Evolutionary conservation across 768 basidiomycete genomes (phyloP).

Genomic region (Leccinellum luteum): DNA sequence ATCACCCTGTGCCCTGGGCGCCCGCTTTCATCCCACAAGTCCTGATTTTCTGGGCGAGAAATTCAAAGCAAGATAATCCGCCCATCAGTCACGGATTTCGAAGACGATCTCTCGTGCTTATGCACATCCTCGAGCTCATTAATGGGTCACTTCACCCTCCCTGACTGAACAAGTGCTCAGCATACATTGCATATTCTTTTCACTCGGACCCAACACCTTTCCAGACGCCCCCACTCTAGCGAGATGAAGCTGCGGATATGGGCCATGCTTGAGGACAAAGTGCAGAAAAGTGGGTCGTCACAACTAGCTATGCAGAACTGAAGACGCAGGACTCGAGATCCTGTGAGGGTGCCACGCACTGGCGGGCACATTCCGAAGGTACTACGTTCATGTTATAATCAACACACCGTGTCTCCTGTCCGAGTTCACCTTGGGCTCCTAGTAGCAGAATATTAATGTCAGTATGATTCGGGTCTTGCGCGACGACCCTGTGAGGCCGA

Average conservation of each 20-base stretch:
- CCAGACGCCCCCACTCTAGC: no score
- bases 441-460: neutral
- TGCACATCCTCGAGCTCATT: no score
- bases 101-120: neutral
- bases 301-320: neutral
- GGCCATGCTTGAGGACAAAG: neutral
- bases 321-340: no score
- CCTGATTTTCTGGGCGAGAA: neutral
- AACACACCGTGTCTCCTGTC: neutral
- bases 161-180: neutral
- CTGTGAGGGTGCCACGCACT: neutral
- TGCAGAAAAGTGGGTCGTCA: no score
- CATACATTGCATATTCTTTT: no score
- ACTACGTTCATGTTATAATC: neutral
- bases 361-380: neutral
- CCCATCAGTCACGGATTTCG: neutral
- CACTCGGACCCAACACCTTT: no score
- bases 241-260: no score
- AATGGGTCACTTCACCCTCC: no score
- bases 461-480: neutral
- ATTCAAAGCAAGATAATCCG: neutral
- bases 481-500: slow-evolving; percentile 17
- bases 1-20: neutral
- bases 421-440: neutral
- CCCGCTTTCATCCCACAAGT: neutral